phyloP scores from a whole-genome alignment of 2,329 filamentous ascomycete species.

The Paracoccidioides lutzii region DNA sequence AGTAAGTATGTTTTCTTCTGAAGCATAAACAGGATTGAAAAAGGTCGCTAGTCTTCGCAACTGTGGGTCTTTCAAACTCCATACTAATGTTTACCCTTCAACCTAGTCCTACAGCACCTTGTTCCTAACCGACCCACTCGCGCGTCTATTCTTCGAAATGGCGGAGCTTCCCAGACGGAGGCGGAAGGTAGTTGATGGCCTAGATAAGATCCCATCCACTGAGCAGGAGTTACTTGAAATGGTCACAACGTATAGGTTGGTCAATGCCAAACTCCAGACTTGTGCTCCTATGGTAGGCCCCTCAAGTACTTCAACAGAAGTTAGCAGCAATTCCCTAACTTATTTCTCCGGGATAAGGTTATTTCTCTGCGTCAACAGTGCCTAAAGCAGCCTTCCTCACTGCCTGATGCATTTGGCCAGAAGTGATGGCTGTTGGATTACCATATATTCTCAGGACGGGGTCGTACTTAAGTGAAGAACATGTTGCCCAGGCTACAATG shows the following conservation, averaged over 20 bases:
- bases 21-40: neutral
- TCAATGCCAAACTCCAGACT: neutral
- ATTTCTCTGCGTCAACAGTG: constrained; percentile 6
- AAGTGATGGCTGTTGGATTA: neutral
- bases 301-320: neutral
- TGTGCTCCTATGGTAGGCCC: neutral
- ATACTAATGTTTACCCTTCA: neutral
- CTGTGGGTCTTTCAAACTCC: neutral
- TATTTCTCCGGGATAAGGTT: neutral
- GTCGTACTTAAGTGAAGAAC: constrained; percentile 1
- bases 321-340: neutral
- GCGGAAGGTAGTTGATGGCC: constrained; percentile 3
- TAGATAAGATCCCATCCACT: constrained; percentile 3
- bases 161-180: neutral
- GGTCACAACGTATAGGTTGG: neutral
- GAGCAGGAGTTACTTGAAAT: constrained; percentile 1
- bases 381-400: constrained; percentile 4
- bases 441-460: neutral
- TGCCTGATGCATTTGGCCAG: constrained; percentile 3
- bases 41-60: neutral
- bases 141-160: neutral
- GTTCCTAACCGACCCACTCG: neutral
- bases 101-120: neutral
- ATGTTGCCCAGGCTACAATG: neutral
- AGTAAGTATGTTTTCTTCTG: neutral